phyloP scores from a whole-genome alignment of 441 rosid species.

The Aquilaria agallochum region DNA sequence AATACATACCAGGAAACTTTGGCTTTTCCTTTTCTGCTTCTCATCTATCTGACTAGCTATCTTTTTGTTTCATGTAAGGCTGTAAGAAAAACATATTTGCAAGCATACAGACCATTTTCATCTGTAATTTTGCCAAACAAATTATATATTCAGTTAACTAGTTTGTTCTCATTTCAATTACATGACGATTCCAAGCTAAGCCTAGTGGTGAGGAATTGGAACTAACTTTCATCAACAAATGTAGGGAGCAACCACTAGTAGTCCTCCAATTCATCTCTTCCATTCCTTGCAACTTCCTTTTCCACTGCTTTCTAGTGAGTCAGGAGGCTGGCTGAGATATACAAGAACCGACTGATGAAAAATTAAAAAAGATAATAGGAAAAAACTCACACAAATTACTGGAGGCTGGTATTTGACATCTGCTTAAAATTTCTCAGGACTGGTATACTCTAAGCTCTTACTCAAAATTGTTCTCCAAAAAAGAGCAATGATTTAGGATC shows the following conservation, averaged over 20 bases:
- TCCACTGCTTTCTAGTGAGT: not conserved
- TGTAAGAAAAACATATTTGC: too few species aligned
- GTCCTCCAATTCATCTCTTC: slow-evolving; percentile 2
- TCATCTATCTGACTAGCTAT: not conserved
- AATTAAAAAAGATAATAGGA: slow-evolving; percentile 2
- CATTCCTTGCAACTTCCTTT: not conserved
- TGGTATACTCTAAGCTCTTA: too few species aligned
- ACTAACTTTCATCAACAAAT: too few species aligned
- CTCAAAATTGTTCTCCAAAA: too few species aligned
- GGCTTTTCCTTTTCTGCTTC: slow-evolving; percentile 24
- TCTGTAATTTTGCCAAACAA: not conserved
- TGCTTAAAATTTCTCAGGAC: not conserved
- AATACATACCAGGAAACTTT: slow-evolving; percentile 26
- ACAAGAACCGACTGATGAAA: not conserved
- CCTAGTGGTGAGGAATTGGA: too few species aligned
- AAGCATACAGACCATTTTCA: not conserved
- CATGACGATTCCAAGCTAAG: too few species aligned
- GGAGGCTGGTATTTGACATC: slow-evolving; percentile 5
- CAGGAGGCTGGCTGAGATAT: not conserved
- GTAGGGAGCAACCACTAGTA: too few species aligned
- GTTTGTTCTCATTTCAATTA: too few species aligned
- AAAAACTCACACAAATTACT: slow-evolving; percentile 9
- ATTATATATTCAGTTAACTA: not conserved
- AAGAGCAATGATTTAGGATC: too few species aligned
- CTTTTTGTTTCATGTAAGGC: too few species aligned